Conservation (phyloP, 2,329 filamentous ascomycete species). For the Colletotrichum limetticola region DNA sequence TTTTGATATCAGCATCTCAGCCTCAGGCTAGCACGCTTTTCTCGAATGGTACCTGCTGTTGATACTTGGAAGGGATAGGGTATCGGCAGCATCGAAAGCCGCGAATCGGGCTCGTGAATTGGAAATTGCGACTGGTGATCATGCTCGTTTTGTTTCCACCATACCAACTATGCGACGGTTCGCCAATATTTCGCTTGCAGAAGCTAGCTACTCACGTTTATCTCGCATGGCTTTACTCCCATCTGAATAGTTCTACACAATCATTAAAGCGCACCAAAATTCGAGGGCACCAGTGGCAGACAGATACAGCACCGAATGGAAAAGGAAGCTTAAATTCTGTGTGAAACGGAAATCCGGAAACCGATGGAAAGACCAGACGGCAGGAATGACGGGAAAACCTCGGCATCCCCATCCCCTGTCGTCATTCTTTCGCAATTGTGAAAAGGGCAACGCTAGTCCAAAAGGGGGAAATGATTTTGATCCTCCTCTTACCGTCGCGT, state of each 20-base stretch:
- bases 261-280: not conserved
- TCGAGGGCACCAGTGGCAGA: not conserved
- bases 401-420: constrained; percentile 9
- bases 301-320: not conserved
- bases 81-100: not conserved
- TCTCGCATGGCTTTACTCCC: not conserved
- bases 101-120: not conserved
- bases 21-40: not conserved
- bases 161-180: not conserved
- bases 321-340: no score
- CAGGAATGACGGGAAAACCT: constrained; percentile 13
- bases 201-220: not conserved
- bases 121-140: not conserved
- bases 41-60: not conserved
- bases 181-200: not conserved
- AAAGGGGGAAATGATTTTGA: constrained; percentile 9
- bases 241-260: not conserved
- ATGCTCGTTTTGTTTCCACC: not conserved
- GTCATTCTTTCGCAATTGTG: not conserved
- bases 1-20: not conserved
- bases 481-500: constrained; percentile 24
- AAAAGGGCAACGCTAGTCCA: not conserved
- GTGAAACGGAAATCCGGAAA: not conserved
- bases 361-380: not conserved
- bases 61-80: not conserved